Percentiles rank a stretch among this genome's conserved stretches.
Conservation (phyloP, 495 filamentous ascomycete genomes). For the Penicillium diatomitis region DNA sequence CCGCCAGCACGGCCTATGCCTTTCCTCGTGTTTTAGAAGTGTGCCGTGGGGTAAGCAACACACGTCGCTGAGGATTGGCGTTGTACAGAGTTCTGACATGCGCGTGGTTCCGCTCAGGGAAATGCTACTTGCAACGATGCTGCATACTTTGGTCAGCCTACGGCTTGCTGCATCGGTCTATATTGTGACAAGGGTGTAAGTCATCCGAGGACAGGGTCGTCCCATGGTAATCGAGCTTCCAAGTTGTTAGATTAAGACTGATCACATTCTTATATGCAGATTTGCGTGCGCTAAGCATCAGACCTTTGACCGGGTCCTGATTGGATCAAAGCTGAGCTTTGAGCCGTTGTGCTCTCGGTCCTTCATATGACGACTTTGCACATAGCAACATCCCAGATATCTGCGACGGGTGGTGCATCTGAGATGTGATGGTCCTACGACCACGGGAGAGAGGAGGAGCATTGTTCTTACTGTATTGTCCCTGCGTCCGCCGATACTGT, state of each 20-base stretch:
- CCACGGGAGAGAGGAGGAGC: too few relatives aligned
- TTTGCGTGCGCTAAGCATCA: not conserved
- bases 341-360: not conserved
- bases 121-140: not conserved
- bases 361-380: not conserved
- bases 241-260: too few relatives aligned
- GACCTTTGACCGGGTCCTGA: too few relatives aligned
- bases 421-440: too few relatives aligned
- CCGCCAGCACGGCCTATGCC: conserved; percentile 10
- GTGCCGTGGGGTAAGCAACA: conserved; percentile 4
- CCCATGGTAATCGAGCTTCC: too few relatives aligned
- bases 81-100: not conserved
- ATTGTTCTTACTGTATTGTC: too few relatives aligned
- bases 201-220: not conserved
- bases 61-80: not conserved
- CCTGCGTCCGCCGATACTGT: too few relatives aligned
- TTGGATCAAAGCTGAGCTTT: not conserved
- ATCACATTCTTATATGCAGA: not conserved
- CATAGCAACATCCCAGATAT: not conserved
- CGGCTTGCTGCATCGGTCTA: conserved; percentile 6
- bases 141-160: not conserved
- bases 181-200: conserved; percentile 6
- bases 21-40: conserved; percentile 6
- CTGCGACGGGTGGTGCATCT: not conserved
- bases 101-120: not conserved